Percentiles rank a stretch among this genome's conserved stretches.
Evolutionary conservation across 1,284 basidiomycete genomes (phyloP).

Genomic region (Mrakiaceae sp.): DNA sequence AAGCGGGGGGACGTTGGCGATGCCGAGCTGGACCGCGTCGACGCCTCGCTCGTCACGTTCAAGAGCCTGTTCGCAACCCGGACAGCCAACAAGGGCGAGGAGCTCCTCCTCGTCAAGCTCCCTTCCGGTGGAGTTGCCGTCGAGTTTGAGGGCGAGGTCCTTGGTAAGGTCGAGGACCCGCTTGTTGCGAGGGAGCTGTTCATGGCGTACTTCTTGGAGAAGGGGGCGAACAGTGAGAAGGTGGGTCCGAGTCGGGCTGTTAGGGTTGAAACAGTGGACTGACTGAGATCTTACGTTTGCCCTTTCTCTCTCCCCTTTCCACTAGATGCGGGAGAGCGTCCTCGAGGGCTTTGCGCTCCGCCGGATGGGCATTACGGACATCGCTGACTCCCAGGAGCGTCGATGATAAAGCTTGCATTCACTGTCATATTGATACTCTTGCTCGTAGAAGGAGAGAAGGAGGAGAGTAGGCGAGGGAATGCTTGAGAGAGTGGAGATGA

Average conservation of each 20-base stretch:
- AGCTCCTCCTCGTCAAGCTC: constrained; percentile 34
- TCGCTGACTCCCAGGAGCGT: no score
- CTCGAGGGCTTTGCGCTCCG: no score
- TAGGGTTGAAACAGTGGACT: no score
- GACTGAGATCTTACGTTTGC: no score
- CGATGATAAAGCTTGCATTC: no score
- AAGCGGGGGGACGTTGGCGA: constrained; percentile 22
- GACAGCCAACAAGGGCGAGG: constrained; percentile 36
- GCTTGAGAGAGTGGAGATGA: no score
- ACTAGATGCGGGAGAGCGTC: no score
- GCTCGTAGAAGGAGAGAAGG: no score
- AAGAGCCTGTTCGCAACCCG: constrained; percentile 39
- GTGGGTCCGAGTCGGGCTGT: constrained; percentile 19
- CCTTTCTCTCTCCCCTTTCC: no score
- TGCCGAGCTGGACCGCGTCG: constrained; percentile 29
- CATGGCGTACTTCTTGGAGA: constrained; percentile 36
- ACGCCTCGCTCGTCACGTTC: constrained; percentile 32
- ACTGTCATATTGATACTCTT: no score
- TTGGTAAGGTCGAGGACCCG: constrained; percentile 31
- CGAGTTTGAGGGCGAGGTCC: constrained; percentile 33
- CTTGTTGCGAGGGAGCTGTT: constrained; percentile 36
- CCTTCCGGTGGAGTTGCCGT: constrained; percentile 28
- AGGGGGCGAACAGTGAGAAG: constrained; percentile 32
- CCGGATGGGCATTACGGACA: no score
- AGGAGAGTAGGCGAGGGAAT: no score